A percentile compares a stretch with the other conserved stretches of the same genome.
These are phyloP conservation scores for Morella rubra DNA, from an alignment of 306 rosid species.

Conservation along the genomic window DNA sequence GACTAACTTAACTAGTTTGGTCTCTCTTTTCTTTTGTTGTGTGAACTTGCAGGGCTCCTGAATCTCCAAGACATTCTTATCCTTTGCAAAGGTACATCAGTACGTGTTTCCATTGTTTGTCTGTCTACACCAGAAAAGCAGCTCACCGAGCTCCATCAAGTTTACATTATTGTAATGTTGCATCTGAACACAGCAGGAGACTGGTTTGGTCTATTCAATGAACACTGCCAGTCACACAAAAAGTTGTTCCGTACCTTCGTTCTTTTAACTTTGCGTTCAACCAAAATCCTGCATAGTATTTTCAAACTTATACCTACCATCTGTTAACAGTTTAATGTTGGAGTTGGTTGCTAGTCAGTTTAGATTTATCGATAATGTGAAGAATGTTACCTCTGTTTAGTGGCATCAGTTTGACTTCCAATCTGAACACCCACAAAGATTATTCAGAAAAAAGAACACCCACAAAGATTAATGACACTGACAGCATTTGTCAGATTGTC, in stretches of 20 bases:
- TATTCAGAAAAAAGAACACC: too few species aligned
- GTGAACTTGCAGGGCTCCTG: constrained; percentile 42
- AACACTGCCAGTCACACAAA: background rate
- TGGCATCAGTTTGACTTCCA: background rate
- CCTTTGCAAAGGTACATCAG: constrained; percentile 13
- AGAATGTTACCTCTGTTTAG: background rate
- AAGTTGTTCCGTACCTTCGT: background rate
- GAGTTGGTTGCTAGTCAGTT: too few species aligned
- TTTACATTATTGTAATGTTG: background rate
- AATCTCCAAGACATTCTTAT: constrained; percentile 17
- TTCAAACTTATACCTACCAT: too few species aligned
- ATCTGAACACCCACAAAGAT: background rate
- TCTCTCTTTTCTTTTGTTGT: constrained; percentile 6
- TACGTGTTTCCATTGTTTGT: background rate
- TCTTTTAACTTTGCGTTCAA: background rate
- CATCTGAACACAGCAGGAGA: background rate
- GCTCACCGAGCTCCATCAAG: background rate
- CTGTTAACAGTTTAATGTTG: too few species aligned
- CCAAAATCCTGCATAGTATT: too few species aligned
- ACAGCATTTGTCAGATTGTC: background rate
- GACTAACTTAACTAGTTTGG: background rate
- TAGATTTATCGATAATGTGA: background rate
- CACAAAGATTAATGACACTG: background rate
- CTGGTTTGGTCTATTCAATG: background rate
- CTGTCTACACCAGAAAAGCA: background rate